Evolutionary conservation across 176 grass and related monocot genomes (phyloP).

Genomic region (Ampelocalamus luodianensis): DNA sequence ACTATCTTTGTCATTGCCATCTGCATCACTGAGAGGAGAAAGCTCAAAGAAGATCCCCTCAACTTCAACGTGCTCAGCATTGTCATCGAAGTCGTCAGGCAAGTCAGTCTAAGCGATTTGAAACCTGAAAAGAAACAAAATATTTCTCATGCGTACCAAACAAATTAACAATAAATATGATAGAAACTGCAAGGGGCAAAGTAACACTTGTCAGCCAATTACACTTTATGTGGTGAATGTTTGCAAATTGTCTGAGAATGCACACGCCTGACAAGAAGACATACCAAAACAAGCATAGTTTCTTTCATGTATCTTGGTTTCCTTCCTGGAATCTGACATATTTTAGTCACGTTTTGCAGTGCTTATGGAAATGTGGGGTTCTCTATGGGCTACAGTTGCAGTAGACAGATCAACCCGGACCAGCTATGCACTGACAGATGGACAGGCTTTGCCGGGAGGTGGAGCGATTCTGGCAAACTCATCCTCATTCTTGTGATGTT

Average conservation of each 20-base stretch:
- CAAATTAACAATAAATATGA: background rate
- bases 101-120: background rate
- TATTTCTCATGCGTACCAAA: background rate
- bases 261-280: background rate
- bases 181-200: background rate
- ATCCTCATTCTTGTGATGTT: slow-evolving; percentile 65
- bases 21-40: slow-evolving; percentile 65
- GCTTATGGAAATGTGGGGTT: slow-evolving; percentile 74
- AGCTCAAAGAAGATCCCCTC: slow-evolving; percentile 59
- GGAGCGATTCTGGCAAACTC: slow-evolving; percentile 61
- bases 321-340: slow-evolving; percentile 14
- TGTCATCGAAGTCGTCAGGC: slow-evolving; percentile 64
- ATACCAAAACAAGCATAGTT: background rate
- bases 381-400: slow-evolving; percentile 71
- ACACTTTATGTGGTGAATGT: background rate
- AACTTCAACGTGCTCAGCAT: slow-evolving; percentile 72
- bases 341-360: slow-evolving; percentile 42
- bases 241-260: background rate
- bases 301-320: background rate
- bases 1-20: slow-evolving; percentile 56
- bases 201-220: background rate
- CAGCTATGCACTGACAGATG: slow-evolving; percentile 46
- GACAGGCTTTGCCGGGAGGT: slow-evolving; percentile 53
- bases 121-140: background rate
- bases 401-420: slow-evolving; percentile 47